Percentiles rank a stretch among this genome's conserved stretches.
These are phyloP conservation scores for Calonectria naviculata DNA, from an alignment of 2,329 filamentous ascomycete species.

Conservation along the genomic window DNA sequence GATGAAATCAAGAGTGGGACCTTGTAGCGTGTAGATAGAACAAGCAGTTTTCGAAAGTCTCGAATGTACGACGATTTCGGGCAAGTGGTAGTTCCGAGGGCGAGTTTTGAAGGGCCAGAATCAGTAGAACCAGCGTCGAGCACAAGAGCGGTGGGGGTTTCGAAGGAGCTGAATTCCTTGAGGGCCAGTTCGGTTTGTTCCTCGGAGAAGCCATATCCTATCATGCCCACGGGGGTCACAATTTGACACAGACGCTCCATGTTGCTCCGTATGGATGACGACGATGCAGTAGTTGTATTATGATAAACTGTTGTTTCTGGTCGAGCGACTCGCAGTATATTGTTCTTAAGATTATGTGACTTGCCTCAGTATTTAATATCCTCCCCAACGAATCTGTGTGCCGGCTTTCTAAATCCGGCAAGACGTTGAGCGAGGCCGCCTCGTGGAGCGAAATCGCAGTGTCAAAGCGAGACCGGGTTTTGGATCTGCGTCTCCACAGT, in stretches of 20 bases:
- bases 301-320: too few species aligned
- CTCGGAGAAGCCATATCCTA: neutral
- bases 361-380: neutral
- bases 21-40: neutral
- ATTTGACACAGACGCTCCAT: neutral
- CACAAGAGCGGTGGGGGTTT: neutral
- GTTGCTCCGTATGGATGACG: neutral
- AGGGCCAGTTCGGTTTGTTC: neutral
- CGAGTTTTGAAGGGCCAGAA: neutral
- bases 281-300: neutral
- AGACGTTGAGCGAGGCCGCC: neutral
- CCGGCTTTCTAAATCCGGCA: neutral
- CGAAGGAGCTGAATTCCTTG: neutral
- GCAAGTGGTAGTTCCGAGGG: neutral
- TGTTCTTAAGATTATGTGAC: neutral
- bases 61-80: neutral
- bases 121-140: slow-evolving; percentile 1
- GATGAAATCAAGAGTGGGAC: neutral
- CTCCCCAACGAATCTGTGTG: neutral
- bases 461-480: neutral
- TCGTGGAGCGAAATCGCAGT: neutral
- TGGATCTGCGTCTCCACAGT: neutral
- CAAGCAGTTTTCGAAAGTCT: neutral
- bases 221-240: neutral
- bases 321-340: neutral